phyloP scores from a whole-genome alignment of 108 stramenopile species.

The Seminavis robusta region DNA sequence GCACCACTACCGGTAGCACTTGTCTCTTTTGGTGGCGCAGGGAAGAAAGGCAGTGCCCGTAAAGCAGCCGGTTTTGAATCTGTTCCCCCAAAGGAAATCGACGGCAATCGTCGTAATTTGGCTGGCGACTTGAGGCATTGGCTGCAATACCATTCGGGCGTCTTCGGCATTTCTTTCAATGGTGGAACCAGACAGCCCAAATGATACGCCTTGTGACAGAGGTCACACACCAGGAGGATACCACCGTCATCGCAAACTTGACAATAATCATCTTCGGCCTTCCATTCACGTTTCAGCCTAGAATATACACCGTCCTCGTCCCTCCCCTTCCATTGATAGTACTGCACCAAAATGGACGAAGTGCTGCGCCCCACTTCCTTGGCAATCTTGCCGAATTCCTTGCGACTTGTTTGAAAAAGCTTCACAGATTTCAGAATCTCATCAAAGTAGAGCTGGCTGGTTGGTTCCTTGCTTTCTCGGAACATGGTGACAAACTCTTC shows the following conservation, averaged over 20 bases:
- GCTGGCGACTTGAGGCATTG: too few species aligned
- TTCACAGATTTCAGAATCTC: conserved; percentile 34
- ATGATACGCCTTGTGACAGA: conserved; percentile 73
- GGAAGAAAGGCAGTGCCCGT: too few species aligned
- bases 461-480: not conserved
- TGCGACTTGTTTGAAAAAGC: too few species aligned
- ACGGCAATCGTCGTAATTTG: too few species aligned
- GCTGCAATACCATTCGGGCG: too few species aligned
- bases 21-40: too few species aligned
- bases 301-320: conserved; percentile 19
- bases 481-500: conserved; percentile 7
- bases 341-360: conserved; percentile 47
- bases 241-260: conserved; percentile 53
- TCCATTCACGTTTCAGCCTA: conserved; percentile 41
- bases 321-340: conserved; percentile 48
- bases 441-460: conserved; percentile 12
- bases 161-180: conserved; percentile 58
- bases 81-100: too few species aligned
- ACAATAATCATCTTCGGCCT: conserved; percentile 42
- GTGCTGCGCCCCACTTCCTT: conserved; percentile 37
- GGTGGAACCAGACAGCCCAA: conserved; percentile 59
- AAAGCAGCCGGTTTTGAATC: too few species aligned
- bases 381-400: conserved; percentile 45
- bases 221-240: conserved; percentile 65
- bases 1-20: too few species aligned